These are phyloP conservation scores for Boletellus ananas DNA, from an alignment of 768 basidiomycete genomes.

Conservation along the genomic window DNA sequence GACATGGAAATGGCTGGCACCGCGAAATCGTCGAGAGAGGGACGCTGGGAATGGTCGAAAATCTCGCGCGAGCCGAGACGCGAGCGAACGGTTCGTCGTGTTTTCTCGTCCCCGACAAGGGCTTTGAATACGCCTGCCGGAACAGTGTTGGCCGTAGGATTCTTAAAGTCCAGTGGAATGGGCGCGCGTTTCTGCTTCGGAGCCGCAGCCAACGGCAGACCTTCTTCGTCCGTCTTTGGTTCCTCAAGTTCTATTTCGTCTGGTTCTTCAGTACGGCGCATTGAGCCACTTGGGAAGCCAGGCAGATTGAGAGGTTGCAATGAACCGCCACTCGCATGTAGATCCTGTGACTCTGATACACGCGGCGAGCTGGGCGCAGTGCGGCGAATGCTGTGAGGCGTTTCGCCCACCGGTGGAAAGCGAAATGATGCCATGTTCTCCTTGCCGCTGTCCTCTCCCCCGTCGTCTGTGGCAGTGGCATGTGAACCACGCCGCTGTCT, in stretches of 20 bases:
- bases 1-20: constrained; percentile 67
- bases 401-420: constrained; percentile 58
- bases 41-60: constrained; percentile 61
- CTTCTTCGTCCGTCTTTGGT: constrained; percentile 12
- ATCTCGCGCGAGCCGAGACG: constrained; percentile 71
- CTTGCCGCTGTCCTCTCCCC: constrained; percentile 47
- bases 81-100: constrained; percentile 69
- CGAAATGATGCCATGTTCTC: constrained; percentile 73
- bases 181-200: constrained; percentile 61
- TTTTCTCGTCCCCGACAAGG: constrained; percentile 62
- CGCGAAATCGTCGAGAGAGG: constrained; percentile 74
- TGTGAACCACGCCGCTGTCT: constrained; percentile 58
- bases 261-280: constrained; percentile 17
- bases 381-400: constrained; percentile 47
- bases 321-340: constrained; percentile 19
- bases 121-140: constrained; percentile 87
- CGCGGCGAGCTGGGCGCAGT: constrained; percentile 41
- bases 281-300: constrained; percentile 47
- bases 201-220: constrained; percentile 11
- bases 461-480: constrained; percentile 25
- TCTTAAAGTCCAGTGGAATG: constrained; percentile 76
- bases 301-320: constrained; percentile 58
- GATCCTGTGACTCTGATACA: constrained; percentile 24
- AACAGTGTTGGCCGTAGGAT: constrained; percentile 66
- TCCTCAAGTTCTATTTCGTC: constrained; percentile 13